Conservation (phyloP, 1,139 yeast genomes). For the Candida tropicalis region DNA sequence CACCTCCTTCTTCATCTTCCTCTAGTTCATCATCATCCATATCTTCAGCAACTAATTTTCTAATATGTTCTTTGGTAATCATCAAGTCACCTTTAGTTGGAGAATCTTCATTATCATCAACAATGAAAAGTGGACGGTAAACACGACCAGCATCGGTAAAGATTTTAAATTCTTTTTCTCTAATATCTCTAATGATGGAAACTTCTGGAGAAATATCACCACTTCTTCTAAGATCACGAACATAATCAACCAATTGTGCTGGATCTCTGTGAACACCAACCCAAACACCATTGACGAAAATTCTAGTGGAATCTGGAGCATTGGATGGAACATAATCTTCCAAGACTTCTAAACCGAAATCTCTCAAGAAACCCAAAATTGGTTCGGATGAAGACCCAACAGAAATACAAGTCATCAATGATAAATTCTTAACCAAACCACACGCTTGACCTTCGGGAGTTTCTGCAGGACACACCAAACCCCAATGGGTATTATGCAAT, state of each 20-base stretch:
- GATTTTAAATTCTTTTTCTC: slow-evolving; percentile 93
- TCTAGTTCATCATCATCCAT: slow-evolving; percentile 63
- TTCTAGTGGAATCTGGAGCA: slow-evolving; percentile 89
- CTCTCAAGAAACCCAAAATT: slow-evolving; percentile 88
- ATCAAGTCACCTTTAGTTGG: slow-evolving; percentile 78
- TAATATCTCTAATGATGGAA: slow-evolving; percentile 92
- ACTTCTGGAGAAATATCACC: slow-evolving; percentile 97
- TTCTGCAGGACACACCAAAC: slow-evolving; percentile 98
- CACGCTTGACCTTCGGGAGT: slow-evolving; percentile 99
- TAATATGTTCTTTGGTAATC: slow-evolving; percentile 81
- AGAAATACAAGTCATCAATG: slow-evolving; percentile 95
- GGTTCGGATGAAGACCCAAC: slow-evolving; percentile 99
- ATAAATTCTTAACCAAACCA: slow-evolving; percentile 95
- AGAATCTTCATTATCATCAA: slow-evolving; percentile 79
- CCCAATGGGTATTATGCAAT: slow-evolving; percentile 99
- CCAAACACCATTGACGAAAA: slow-evolving; percentile 99
- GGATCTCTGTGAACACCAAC: slow-evolving; percentile 99
- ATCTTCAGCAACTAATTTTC: slow-evolving; percentile 42
- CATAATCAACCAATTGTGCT: slow-evolving; percentile 83
- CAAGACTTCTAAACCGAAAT: slow-evolving; percentile 99
- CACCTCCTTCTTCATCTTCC: slow-evolving; percentile 64
- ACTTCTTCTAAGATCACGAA: slow-evolving; percentile 89
- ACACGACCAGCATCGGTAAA: slow-evolving; percentile 99
- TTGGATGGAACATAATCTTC: slow-evolving; percentile 95
- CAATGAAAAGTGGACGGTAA: slow-evolving; percentile 90